phyloP scores from a whole-genome alignment of 2,329 filamentous ascomycete genomes.

The Coleophoma crateriformis region DNA sequence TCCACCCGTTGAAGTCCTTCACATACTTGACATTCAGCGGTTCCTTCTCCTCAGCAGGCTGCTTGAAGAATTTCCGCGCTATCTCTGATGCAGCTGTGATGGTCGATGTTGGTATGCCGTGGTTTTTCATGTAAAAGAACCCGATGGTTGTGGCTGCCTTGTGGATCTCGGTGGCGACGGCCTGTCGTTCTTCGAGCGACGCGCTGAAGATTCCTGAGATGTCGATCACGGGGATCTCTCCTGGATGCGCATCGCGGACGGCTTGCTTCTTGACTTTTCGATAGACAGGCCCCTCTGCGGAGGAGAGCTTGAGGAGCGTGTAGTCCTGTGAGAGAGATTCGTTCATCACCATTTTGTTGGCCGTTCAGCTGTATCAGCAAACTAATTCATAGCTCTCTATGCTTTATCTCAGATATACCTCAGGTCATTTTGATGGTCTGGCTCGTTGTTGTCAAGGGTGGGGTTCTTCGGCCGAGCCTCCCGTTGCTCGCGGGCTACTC shows the following conservation, averaged over 20 bases:
- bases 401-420: too few relatives aligned
- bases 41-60: not conserved
- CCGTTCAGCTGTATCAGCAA: too few relatives aligned
- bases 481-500: too few relatives aligned
- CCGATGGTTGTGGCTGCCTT: constrained; percentile 32
- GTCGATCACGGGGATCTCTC: constrained; percentile 37
- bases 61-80: not conserved
- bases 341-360: not conserved
- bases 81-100: not conserved
- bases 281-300: not conserved
- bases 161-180: constrained; percentile 28
- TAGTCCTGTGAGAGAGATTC: not conserved
- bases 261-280: not conserved
- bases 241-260: not conserved
- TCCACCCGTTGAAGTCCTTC: not conserved
- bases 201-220: constrained; percentile 28
- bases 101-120: constrained; percentile 11
- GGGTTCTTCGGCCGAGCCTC: too few relatives aligned
- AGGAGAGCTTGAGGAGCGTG: not conserved
- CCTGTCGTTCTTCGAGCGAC: constrained; percentile 23
- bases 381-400: too few relatives aligned
- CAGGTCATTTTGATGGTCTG: too few relatives aligned
- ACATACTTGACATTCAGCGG: not conserved
- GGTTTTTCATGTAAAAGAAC: constrained; percentile 36
- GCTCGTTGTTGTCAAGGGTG: too few relatives aligned